Percentiles rank a stretch among this genome's conserved stretches.
Conservation (phyloP, 2,329 filamentous ascomycete species). For the Aureobasidium sp. region DNA sequence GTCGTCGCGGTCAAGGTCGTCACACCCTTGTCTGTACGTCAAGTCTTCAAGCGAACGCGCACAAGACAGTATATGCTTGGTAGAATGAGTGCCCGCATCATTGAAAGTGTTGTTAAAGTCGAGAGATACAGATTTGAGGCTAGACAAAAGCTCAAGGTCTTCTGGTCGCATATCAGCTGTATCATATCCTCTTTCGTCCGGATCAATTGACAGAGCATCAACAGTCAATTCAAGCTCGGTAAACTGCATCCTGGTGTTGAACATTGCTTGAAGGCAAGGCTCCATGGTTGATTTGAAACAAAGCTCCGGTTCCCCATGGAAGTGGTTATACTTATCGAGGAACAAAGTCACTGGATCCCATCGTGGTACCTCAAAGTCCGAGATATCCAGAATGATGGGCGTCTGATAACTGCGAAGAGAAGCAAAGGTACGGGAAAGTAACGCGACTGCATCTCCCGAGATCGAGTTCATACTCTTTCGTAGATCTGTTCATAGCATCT, state of each 20-base stretch:
- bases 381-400: neutral
- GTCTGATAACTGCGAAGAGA: neutral
- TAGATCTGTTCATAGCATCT: neutral
- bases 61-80: neutral
- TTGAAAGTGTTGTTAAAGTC: neutral
- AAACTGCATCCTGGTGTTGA: neutral
- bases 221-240: neutral
- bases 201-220: neutral
- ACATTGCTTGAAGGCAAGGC: constrained; percentile 1
- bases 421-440: neutral
- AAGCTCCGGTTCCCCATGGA: neutral
- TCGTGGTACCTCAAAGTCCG: neutral
- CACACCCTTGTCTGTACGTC: neutral
- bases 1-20: neutral
- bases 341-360: neutral
- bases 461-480: neutral
- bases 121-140: neutral
- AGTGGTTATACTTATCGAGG: neutral
- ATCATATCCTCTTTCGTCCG: neutral
- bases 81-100: neutral
- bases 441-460: neutral
- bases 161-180: neutral
- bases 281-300: constrained; percentile 7
- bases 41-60: neutral
- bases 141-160: neutral